Evolutionary conservation across 768 basidiomycete species (phyloP).

Genomic region (Amanita exitialis): DNA sequence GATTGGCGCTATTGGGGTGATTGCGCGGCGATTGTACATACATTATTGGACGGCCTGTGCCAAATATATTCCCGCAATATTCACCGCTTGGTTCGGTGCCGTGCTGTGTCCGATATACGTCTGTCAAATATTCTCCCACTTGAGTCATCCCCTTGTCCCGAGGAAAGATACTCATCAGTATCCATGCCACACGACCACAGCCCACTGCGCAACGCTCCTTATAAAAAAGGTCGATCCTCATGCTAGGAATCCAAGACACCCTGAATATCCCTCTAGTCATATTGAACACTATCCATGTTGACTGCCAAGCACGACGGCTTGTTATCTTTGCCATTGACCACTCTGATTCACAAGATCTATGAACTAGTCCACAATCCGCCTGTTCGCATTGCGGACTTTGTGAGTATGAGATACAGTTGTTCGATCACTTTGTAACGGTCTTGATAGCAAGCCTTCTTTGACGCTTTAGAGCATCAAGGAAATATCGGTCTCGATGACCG

Average conservation of each 20-base stretch:
- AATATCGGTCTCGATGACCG: constrained; percentile 46
- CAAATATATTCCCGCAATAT: no score
- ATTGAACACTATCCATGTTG: neutral
- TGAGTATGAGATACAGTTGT: neutral
- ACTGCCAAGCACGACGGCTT: neutral
- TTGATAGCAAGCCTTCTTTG: constrained; percentile 34
- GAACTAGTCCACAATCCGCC: constrained; percentile 20
- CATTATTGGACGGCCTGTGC: no score
- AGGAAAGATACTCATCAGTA: neutral
- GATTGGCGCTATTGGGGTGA: neutral
- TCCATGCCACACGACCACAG: neutral
- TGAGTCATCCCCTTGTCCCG: neutral
- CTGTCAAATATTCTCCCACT: neutral
- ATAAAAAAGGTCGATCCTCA: neutral
- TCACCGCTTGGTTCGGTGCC: neutral
- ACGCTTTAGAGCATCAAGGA: constrained; percentile 34
- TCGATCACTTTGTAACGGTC: neutral
- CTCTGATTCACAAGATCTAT: constrained; percentile 17
- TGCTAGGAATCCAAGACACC: no score
- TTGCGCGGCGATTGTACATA: no score
- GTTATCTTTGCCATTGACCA: no score
- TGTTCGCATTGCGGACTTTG: neutral
- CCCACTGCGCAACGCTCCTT: neutral
- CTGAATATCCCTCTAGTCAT: neutral
- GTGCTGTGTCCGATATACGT: constrained; percentile 1